Conservation (phyloP, 1,284 basidiomycete species). For the Phlebopus sp. region DNA sequence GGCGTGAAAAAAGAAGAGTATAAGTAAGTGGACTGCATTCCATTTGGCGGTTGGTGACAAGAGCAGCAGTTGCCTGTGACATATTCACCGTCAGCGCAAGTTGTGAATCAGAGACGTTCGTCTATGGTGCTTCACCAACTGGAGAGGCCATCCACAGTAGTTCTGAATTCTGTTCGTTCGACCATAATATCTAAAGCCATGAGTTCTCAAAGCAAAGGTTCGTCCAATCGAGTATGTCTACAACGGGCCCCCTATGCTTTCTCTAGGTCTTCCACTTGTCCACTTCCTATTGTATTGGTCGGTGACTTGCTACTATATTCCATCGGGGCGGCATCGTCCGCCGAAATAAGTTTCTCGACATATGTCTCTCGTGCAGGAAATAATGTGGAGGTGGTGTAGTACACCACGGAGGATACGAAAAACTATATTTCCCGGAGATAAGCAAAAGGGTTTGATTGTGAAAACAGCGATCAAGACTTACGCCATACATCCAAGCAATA, state of each 20-base stretch:
- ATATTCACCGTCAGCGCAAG: no score
- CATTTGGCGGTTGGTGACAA: no score
- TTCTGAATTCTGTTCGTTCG: no score
- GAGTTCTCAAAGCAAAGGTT: no score
- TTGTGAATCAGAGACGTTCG: no score
- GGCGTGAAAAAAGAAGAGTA: no score
- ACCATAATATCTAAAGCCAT: no score
- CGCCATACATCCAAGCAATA: constrained; percentile 70
- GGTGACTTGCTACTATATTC: constrained; percentile 1
- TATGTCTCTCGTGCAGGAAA: constrained; percentile 63
- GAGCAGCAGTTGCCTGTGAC: no score
- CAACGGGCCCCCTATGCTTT: neutral
- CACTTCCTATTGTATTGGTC: constrained; percentile 1
- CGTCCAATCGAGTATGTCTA: no score
- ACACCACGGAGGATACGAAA: constrained; percentile 41
- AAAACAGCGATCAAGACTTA: constrained; percentile 32
- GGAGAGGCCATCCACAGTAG: no score
- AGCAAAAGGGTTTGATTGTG: neutral
- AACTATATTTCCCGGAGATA: constrained; percentile 39
- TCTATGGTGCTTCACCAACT: no score
- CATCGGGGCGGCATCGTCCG: constrained; percentile 9
- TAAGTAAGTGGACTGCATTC: no score
- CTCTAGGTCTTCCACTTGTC: neutral
- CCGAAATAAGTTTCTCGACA: constrained; percentile 43
- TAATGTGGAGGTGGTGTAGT: constrained; percentile 48